phyloP scores from a whole-genome alignment of 23 red algal genomes.

The Rhodosorus marinus region DNA sequence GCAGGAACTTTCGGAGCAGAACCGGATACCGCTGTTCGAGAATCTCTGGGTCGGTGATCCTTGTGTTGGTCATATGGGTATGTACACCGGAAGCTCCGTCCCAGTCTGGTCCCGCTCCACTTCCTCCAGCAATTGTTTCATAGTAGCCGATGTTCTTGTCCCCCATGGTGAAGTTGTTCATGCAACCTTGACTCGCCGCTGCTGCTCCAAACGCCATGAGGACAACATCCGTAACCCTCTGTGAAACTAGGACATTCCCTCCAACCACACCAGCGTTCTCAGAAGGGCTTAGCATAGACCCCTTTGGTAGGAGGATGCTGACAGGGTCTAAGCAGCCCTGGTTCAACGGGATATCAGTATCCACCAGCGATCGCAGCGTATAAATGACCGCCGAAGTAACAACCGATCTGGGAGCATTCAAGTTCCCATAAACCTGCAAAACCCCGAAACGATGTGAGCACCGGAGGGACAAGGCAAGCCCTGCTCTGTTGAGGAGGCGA shows the following conservation, averaged over 20 bases:
- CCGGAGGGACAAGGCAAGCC: too few species aligned
- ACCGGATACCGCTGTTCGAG: slow-evolving; percentile 93
- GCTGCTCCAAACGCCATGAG: slow-evolving; percentile 78
- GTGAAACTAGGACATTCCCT: slow-evolving; percentile 94
- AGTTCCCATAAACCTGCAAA: slow-evolving; percentile 50
- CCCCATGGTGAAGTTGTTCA: slow-evolving; percentile 99
- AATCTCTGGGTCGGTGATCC: slow-evolving; percentile 87
- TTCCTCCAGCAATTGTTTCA: slow-evolving; percentile 91
- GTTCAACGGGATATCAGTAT: slow-evolving; percentile 74
- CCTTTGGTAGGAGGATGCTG: slow-evolving; percentile 36
- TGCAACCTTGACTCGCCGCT: slow-evolving; percentile 95
- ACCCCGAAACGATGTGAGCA: too few species aligned
- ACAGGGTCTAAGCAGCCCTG: slow-evolving; percentile 94
- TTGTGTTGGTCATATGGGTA: slow-evolving; percentile 95
- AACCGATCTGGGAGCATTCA: slow-evolving; percentile 75
- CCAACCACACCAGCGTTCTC: slow-evolving; percentile 65
- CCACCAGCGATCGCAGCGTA: slow-evolving; percentile 77
- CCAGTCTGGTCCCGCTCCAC: slow-evolving; percentile 76
- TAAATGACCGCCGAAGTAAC: slow-evolving; percentile 86
- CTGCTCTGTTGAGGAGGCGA: too few species aligned
- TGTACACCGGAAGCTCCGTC: slow-evolving; percentile 77
- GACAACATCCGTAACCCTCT: slow-evolving; percentile 91
- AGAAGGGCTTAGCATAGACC: slow-evolving; percentile 39
- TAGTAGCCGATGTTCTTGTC: slow-evolving; percentile 63
- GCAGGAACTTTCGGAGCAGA: slow-evolving; percentile 49